Evolutionary conservation across 352 stramenopile species (phyloP).

Genomic region (Thraustochytrium striatum): DNA sequence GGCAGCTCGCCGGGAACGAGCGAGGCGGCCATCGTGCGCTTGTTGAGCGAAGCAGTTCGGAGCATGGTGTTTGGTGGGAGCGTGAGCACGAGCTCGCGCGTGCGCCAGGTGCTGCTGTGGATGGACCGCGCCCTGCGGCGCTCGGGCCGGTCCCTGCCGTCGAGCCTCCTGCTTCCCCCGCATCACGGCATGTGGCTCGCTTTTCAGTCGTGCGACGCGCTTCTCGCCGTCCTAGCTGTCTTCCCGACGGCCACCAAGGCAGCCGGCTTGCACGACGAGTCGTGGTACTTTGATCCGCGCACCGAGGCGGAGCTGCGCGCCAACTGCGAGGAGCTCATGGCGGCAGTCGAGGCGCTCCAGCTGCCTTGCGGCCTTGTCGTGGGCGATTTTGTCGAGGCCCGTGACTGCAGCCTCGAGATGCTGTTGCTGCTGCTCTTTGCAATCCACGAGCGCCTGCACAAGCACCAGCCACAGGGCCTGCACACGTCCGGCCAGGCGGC

Average conservation of each 20-base stretch:
- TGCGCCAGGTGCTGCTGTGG: conserved; percentile 35
- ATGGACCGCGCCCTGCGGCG: conserved; percentile 8
- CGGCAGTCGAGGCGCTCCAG: neutral
- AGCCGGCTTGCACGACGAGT: conserved; percentile 4
- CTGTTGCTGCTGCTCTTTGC: conserved; percentile 29
- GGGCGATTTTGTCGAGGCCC: neutral
- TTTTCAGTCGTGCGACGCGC: conserved; percentile 28
- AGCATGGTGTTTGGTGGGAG: conserved; percentile 25
- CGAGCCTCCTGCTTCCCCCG: neutral
- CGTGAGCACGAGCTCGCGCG: neutral
- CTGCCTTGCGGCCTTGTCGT: neutral
- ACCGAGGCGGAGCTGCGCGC: neutral
- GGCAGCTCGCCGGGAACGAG: neutral
- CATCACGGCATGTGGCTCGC: conserved; percentile 26
- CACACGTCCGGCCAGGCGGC: neutral
- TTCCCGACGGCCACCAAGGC: conserved; percentile 7
- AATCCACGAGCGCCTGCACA: neutral
- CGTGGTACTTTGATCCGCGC: conserved; percentile 2
- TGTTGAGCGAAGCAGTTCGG: conserved; percentile 10
- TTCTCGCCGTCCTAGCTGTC: conserved; percentile 9
- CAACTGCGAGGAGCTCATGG: conserved; percentile 29
- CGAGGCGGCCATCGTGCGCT: neutral
- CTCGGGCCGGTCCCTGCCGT: neutral
- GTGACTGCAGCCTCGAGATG: conserved; percentile 1
- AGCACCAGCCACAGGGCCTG: neutral